Percentiles rank a stretch among this genome's conserved stretches.
Conservation (phyloP, 805 yeast species). For the Ogataea allantospora region DNA sequence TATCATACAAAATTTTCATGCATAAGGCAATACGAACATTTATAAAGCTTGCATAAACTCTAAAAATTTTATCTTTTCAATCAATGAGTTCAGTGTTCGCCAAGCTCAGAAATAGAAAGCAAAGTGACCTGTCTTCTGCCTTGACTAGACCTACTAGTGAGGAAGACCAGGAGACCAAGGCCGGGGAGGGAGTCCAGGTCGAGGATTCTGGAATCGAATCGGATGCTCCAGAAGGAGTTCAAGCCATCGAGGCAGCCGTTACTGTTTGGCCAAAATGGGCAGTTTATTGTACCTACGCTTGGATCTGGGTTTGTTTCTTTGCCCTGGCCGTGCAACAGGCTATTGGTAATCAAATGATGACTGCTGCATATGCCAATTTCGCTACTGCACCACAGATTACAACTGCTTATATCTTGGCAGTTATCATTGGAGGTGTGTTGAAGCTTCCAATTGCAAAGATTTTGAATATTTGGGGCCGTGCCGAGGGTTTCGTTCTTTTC, state of each 20-base stretch:
- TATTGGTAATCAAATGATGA: slow-evolving; percentile 24
- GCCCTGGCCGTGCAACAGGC: slow-evolving; percentile 33
- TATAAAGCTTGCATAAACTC: background rate
- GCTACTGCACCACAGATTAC: slow-evolving; percentile 30
- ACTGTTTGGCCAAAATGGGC: slow-evolving; percentile 32
- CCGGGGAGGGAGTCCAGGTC: background rate
- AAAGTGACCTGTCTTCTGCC: background rate
- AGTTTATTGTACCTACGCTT: slow-evolving; percentile 28
- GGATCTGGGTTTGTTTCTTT: slow-evolving; percentile 36
- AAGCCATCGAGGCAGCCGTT: slow-evolving; percentile 33
- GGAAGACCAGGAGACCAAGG: background rate
- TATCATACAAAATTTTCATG: background rate
- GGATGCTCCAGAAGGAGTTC: slow-evolving; percentile 30
- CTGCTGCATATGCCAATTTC: slow-evolving; percentile 28
- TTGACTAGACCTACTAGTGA: background rate
- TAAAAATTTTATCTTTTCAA: background rate
- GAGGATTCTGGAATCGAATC: slow-evolving; percentile 13
- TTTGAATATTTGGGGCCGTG: slow-evolving; percentile 32
- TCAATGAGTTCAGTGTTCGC: slow-evolving; percentile 2
- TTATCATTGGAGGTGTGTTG: slow-evolving; percentile 35
- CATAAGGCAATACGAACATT: no score
- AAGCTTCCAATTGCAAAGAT: slow-evolving; percentile 31
- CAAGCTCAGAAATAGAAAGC: slow-evolving; percentile 4
- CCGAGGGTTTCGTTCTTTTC: slow-evolving; percentile 30
- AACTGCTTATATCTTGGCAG: slow-evolving; percentile 31